phyloP scores from a whole-genome alignment of 768 basidiomycete genomes.

The Leccinum incarnatum region DNA sequence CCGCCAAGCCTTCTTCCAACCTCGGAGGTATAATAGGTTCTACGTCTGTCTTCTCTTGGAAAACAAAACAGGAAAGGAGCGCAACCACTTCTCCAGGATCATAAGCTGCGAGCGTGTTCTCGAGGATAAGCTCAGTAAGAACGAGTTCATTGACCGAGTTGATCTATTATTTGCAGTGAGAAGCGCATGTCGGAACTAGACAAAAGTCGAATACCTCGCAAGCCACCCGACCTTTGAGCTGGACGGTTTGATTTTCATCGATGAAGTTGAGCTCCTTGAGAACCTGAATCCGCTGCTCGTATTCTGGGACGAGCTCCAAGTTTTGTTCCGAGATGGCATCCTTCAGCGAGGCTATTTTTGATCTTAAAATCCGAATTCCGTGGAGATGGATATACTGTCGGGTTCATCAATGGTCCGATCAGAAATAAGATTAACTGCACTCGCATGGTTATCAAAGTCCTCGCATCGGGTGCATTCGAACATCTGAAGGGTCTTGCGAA shows the following conservation, averaged over 20 bases:
- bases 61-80: slow-evolving; percentile 92
- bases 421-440: slow-evolving; percentile 28
- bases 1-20: slow-evolving; percentile 75
- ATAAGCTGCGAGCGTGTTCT: slow-evolving; percentile 87
- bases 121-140: slow-evolving; percentile 93
- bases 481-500: slow-evolving; percentile 42
- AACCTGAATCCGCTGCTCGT: slow-evolving; percentile 90
- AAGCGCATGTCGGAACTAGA: not conserved
- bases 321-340: slow-evolving; percentile 94
- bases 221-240: slow-evolving; percentile 94
- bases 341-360: slow-evolving; percentile 75
- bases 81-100: slow-evolving; percentile 97
- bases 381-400: slow-evolving; percentile 75
- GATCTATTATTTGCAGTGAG: slow-evolving; percentile 54
- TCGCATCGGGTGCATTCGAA: slow-evolving; percentile 57
- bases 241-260: slow-evolving; percentile 92
- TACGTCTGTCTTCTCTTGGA: slow-evolving; percentile 95
- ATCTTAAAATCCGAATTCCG: slow-evolving; percentile 66
- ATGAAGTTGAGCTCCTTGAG: slow-evolving; percentile 91
- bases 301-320: slow-evolving; percentile 93
- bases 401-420: slow-evolving; percentile 9
- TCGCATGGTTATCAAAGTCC: slow-evolving; percentile 73
- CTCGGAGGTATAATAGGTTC: slow-evolving; percentile 81
- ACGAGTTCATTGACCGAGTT: slow-evolving; percentile 98
- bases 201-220: slow-evolving; percentile 68